These are phyloP conservation scores for Peribolospora kevripleyi DNA, from an alignment of 768 basidiomycete genomes.

Conservation along the genomic window DNA sequence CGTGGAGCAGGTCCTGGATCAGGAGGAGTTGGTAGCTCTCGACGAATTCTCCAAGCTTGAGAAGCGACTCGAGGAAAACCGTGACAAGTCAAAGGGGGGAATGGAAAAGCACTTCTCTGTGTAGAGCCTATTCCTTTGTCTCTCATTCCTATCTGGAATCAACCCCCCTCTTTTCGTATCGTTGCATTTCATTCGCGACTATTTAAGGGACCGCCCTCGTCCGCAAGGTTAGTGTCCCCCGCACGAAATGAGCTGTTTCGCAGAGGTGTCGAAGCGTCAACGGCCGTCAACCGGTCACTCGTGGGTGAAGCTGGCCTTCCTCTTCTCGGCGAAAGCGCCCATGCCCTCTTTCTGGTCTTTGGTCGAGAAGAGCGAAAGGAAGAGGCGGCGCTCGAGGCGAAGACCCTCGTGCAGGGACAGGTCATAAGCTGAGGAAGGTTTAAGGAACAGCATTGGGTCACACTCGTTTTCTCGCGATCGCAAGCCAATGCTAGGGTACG, in stretches of 20 bases:
- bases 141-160: no score
- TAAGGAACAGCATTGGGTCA: not conserved
- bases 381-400: slow-evolving; percentile 62
- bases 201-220: no score
- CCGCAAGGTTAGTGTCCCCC: no score
- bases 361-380: slow-evolving; percentile 80
- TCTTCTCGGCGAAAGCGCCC: slow-evolving; percentile 81
- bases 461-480: not conserved
- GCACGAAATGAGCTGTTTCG: no score
- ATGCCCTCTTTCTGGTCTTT: slow-evolving; percentile 34
- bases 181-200: no score
- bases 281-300: slow-evolving; percentile 15
- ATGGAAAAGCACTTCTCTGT: no score
- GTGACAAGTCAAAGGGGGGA: no score
- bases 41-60: slow-evolving; percentile 65
- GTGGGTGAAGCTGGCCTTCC: slow-evolving; percentile 61
- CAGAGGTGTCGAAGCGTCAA: not conserved
- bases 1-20: slow-evolving; percentile 69
- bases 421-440: slow-evolving; percentile 39
- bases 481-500: slow-evolving; percentile 5
- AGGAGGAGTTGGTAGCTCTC: slow-evolving; percentile 65
- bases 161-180: no score
- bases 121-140: no score
- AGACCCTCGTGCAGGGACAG: slow-evolving; percentile 57
- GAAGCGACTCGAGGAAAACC: not conserved